Conservation (phyloP, 2,329 filamentous ascomycete genomes). For the Daldinia sp. region DNA sequence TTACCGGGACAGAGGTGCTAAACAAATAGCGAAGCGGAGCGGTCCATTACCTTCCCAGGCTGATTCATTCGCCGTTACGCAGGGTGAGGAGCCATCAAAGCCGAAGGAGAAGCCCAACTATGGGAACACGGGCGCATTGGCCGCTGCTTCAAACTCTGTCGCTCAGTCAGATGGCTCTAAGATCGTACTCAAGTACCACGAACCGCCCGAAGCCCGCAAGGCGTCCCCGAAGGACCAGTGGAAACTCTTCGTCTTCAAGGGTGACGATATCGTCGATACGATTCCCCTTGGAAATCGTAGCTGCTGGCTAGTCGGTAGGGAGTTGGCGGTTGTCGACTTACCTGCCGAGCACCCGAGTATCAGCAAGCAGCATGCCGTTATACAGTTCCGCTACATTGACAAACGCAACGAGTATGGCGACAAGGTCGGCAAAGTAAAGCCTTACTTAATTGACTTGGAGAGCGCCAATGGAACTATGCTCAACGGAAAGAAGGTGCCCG, state of each 20-base stretch:
- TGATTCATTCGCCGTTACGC: conserved; percentile 65
- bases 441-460: conserved; percentile 92
- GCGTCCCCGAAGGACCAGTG: conserved; percentile 80
- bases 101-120: conserved; percentile 92
- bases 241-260: conserved; percentile 95
- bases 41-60: conserved; percentile 68
- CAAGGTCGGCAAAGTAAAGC: conserved; percentile 78
- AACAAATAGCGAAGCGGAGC: conserved; percentile 48
- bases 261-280: conserved; percentile 79
- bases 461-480: conserved; percentile 89
- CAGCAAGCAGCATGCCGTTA: conserved; percentile 93
- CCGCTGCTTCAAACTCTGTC: conserved; percentile 83
- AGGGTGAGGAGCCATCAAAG: conserved; percentile 58
- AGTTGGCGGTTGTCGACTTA: conserved; percentile 81
- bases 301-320: conserved; percentile 91
- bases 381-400: conserved; percentile 89
- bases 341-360: conserved; percentile 88
- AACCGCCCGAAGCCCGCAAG: conserved; percentile 91
- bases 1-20: conserved; percentile 37
- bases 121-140: conserved; percentile 79
- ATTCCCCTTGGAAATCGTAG: conserved; percentile 78
- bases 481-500: conserved; percentile 77
- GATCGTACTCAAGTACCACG: conserved; percentile 93
- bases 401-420: conserved; percentile 89
- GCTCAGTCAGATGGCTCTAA: conserved; percentile 76